These are phyloP conservation scores for Fraxinus velutina DNA, from an alignment of 305 asterid genomes.

Conservation along the genomic window DNA sequence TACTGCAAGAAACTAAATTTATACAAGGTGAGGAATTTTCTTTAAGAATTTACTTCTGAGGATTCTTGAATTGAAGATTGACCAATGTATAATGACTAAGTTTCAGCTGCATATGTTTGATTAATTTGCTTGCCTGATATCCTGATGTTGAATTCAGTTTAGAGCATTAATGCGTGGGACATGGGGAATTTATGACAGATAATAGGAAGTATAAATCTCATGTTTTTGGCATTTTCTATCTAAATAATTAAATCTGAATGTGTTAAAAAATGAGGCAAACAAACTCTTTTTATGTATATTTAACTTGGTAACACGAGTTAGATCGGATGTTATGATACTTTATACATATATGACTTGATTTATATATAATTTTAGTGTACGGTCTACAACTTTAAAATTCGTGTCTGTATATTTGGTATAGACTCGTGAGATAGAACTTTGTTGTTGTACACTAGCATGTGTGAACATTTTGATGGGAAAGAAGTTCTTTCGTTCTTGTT, in stretches of 20 bases:
- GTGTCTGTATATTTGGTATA: neutral
- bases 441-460: neutral
- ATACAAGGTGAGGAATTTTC: constrained; percentile 61
- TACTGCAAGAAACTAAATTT: constrained; percentile 62
- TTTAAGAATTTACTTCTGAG: constrained; percentile 10
- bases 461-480: neutral
- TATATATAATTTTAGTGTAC: neutral
- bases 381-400: neutral
- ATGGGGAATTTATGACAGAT: neutral
- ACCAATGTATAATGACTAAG: neutral
- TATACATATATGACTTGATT: neutral
- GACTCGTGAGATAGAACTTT: neutral
- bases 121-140: neutral
- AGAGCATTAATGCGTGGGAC: neutral
- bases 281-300: neutral
- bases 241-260: neutral
- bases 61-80: neutral
- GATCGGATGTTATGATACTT: neutral
- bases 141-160: neutral
- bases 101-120: neutral
- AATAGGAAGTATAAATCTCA: neutral
- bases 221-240: neutral
- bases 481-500: neutral
- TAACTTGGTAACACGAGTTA: neutral
- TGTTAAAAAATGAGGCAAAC: neutral